Conservation (phyloP, 2,329 filamentous ascomycete genomes). For the Elsinoe necatrix region DNA sequence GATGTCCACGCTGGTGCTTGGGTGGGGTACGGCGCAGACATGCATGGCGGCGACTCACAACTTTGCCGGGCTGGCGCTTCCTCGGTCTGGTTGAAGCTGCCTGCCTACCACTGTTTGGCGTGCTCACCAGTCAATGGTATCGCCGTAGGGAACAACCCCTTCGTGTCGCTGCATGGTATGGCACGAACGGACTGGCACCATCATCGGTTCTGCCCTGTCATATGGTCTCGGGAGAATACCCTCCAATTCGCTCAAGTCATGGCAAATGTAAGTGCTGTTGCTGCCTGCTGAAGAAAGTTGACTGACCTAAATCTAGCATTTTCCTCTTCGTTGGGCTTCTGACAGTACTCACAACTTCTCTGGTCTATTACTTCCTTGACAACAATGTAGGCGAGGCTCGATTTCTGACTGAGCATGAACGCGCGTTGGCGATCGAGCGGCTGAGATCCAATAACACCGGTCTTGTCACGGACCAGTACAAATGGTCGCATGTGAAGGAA, state of each 20-base stretch:
- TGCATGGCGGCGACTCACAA: constrained; percentile 53
- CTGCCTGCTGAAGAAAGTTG: constrained; percentile 36
- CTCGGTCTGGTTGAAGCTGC: constrained; percentile 59
- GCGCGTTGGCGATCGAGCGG: constrained; percentile 22
- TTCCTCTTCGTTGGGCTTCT: no score
- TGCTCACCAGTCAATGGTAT: constrained; percentile 31
- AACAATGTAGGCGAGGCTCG: no score
- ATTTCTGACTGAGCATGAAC: no score
- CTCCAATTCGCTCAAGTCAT: constrained; percentile 20
- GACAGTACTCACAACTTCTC: no score
- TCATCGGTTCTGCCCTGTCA: constrained; percentile 20
- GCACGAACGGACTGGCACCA: constrained; percentile 23
- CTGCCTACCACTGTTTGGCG: constrained; percentile 56
- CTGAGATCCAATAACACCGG: constrained; percentile 45
- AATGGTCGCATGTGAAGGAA: constrained; percentile 37
- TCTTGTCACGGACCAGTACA: constrained; percentile 39
- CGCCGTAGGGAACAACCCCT: constrained; percentile 25
- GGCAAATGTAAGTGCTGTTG: constrained; percentile 35
- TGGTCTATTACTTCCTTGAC: no score
- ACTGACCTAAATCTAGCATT: no score
- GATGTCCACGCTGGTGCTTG: constrained; percentile 52
- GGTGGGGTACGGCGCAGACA: constrained; percentile 52
- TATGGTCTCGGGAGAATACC: constrained; percentile 22
- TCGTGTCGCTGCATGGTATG: constrained; percentile 24
- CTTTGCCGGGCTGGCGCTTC: constrained; percentile 52